Evolutionary conservation across 306 rosid genomes (phyloP), one percentile per base, ranked within the genome.

Genomic region (Quercus dentata): DNA sequence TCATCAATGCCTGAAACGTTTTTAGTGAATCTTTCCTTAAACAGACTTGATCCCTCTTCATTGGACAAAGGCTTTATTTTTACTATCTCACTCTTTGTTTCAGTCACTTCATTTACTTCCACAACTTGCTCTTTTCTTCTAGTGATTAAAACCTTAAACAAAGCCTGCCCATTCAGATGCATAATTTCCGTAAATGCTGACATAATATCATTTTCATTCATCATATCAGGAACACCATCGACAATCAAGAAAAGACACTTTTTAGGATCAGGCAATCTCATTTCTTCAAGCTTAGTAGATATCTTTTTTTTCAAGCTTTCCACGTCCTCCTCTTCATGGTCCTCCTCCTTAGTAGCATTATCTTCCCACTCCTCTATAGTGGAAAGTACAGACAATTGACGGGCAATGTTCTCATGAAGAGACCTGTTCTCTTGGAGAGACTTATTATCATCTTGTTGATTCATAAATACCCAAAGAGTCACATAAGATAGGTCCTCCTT

Each of bases 91-190:
- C n/a, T 14, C 46, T 27, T 20, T 0, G 5, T 25, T 14, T 23
- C 31, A 28, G 7, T 5, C 23, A 2, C 51, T 14, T 49, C 35
- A 62, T 12, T 13, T 11, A 12, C 23, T 3, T 4, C 10, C 33
- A 6, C 23, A 10, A 5, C 38, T 1, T 0, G 8, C n/a, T 3
- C 4, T 8, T 51, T 35, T 30, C 57, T 6, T 46, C 31, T 64
- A 8, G 87, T 84, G 35, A 80, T n/a, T 46, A 84, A 71, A 68
- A 84, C 74, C 77, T 84, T 80, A 31, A 28, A 31, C 11, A 11
- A 10, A 17, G 6, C 0, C 17, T 8, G 25, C 33, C 31, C 5
- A 3, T 1, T 0, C 23, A 1, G 5, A 13, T 0, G 2, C n/a
- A 0, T 21, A 6, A 79, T 30, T 3, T 3, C 9, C 4, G 3